Conservation (phyloP, 208 protist genomes). For the Wallacemonas sp. region DNA sequence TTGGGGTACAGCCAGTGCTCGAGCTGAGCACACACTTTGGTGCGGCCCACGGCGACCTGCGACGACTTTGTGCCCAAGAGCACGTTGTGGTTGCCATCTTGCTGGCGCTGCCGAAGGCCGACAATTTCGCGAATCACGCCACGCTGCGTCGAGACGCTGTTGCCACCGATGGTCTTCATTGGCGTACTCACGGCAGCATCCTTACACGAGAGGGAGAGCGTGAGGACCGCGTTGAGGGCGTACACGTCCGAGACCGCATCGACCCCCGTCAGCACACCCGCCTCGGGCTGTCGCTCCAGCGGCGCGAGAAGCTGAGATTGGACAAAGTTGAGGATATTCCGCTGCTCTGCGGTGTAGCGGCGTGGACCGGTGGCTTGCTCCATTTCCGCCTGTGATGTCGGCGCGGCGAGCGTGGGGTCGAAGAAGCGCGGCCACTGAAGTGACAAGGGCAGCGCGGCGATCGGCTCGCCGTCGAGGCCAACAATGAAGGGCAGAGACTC, state of each 20-base stretch:
- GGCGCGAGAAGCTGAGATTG: slow-evolving; percentile 52
- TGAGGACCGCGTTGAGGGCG: slow-evolving; percentile 53
- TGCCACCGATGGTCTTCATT: slow-evolving; percentile 27
- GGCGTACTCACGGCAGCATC: slow-evolving; percentile 64
- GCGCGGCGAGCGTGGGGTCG: slow-evolving; percentile 7
- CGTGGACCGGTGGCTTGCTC: not conserved
- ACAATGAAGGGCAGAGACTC: slow-evolving; percentile 70
- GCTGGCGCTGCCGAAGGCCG: slow-evolving; percentile 72
- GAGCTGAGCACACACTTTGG: slow-evolving; percentile 79
- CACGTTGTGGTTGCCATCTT: slow-evolving; percentile 85
- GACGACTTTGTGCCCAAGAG: slow-evolving; percentile 55
- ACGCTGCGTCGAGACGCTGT: slow-evolving; percentile 30
- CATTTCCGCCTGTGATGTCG: slow-evolving; percentile 12
- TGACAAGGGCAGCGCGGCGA: slow-evolving; percentile 52
- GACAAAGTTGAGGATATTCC: slow-evolving; percentile 71
- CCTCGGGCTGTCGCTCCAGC: slow-evolving; percentile 37
- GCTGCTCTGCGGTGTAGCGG: slow-evolving; percentile 37
- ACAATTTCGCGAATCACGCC: slow-evolving; percentile 80
- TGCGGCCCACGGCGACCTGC: slow-evolving; percentile 71
- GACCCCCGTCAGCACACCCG: slow-evolving; percentile 37
- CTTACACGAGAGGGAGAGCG: slow-evolving; percentile 61
- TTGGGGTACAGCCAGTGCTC: slow-evolving; percentile 84
- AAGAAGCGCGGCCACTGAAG: slow-evolving; percentile 81
- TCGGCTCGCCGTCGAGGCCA: slow-evolving; percentile 53
- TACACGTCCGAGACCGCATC: slow-evolving; percentile 82